A percentile compares a stretch with the other conserved stretches of the same genome.
phyloP scores from a whole-genome alignment of 495 filamentous ascomycete species.

The Letharia lupina region DNA sequence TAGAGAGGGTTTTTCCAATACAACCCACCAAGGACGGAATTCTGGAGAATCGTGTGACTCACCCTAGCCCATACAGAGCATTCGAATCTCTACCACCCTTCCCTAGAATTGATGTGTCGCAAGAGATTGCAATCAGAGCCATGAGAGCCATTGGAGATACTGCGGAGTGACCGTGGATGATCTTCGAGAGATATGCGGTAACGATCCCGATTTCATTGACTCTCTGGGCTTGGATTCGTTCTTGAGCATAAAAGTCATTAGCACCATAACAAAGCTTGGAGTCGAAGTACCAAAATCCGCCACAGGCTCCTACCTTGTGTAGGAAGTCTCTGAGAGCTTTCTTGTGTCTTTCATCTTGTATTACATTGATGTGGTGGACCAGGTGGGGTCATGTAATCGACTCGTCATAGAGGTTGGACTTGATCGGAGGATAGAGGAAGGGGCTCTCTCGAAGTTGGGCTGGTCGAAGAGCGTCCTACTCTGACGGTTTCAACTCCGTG shows the following conservation, averaged over 20 bases:
- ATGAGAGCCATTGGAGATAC: background rate
- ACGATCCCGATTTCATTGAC: background rate
- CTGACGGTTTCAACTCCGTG: background rate
- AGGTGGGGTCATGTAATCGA: background rate
- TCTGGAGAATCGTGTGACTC: background rate
- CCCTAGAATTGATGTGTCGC: background rate
- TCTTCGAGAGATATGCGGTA: background rate
- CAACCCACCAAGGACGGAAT: background rate
- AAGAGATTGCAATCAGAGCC: background rate
- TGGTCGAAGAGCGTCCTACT: background rate
- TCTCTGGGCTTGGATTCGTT: background rate
- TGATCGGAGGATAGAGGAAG: background rate
- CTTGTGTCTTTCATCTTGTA: background rate
- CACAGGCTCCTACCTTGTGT: background rate
- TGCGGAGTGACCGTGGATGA: background rate
- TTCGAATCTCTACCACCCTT: background rate
- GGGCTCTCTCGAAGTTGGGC: background rate
- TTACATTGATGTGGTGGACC: background rate
- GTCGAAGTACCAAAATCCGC: background rate
- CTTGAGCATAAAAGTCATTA: background rate
- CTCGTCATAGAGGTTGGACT: background rate
- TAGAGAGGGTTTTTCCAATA: background rate
- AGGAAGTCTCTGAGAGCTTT: background rate
- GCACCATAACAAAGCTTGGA: background rate
- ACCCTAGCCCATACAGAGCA: background rate